These are phyloP conservation scores for Clitopilus passeckerianus DNA, from an alignment of 768 basidiomycete species.

Conservation along the genomic window DNA sequence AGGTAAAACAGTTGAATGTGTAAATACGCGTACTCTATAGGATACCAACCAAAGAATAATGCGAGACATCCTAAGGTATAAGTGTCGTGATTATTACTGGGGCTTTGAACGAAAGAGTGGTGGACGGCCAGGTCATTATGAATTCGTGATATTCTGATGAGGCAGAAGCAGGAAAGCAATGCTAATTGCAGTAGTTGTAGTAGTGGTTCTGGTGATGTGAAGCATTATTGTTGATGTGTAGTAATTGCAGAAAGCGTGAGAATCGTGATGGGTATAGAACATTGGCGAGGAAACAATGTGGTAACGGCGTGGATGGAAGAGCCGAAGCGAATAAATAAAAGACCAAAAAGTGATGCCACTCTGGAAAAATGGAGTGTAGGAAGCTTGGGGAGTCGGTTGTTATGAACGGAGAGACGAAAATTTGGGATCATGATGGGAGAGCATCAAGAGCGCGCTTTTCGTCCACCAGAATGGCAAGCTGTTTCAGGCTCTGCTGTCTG, in stretches of 20 bases:
- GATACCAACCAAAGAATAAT: not conserved
- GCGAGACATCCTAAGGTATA: not conserved
- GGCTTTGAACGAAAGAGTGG: slow-evolving; percentile 10
- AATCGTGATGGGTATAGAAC: not conserved
- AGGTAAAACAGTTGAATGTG: not conserved
- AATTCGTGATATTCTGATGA: slow-evolving; percentile 7
- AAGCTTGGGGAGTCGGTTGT: not conserved
- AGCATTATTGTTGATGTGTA: not conserved
- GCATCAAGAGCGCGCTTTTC: slow-evolving; percentile 49
- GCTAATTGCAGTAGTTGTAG: not conserved
- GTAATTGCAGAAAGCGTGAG: not conserved
- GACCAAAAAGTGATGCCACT: slow-evolving; percentile 5
- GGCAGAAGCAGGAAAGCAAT: not conserved
- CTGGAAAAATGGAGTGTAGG: not conserved
- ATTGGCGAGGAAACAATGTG: slow-evolving; percentile 1
- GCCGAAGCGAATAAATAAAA: slow-evolving; percentile 8
- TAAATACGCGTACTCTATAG: not conserved
- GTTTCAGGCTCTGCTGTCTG: slow-evolving; percentile 36
- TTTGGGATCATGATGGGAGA: slow-evolving; percentile 25
- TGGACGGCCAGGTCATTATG: slow-evolving; percentile 20
- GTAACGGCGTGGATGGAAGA: not conserved
- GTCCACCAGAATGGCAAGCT: slow-evolving; percentile 45
- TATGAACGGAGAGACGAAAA: not conserved
- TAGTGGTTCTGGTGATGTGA: not conserved
- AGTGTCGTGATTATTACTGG: not conserved